Conservation (phyloP, 2,329 filamentous ascomycete genomes). For the Ilyonectria mors-panacis region DNA sequence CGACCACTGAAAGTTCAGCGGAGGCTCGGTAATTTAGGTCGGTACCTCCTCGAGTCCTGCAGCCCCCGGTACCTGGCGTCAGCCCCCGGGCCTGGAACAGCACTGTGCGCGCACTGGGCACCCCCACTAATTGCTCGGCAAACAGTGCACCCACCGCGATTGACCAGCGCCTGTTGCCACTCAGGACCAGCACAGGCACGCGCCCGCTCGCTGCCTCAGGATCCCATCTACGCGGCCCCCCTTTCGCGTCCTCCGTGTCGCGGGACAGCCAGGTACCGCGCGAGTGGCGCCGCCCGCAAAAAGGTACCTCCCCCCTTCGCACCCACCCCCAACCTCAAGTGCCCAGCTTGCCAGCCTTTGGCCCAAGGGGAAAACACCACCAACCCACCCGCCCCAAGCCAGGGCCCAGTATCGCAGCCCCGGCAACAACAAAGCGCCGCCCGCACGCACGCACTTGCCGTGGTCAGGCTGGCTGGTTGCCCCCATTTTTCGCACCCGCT, state of each 20-base stretch:
- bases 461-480: conserved; percentile 1
- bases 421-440: conserved; percentile 40
- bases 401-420: conserved; percentile 41
- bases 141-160: conserved; percentile 38
- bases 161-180: conserved; percentile 35
- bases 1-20: conserved; percentile 42
- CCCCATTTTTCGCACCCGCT: not conserved
- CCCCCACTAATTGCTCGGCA: conserved; percentile 44
- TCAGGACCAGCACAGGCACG: conserved; percentile 32
- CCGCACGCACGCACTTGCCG: not conserved
- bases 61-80: conserved; percentile 6
- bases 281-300: conserved; percentile 27
- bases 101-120: conserved; percentile 32
- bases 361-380: conserved; percentile 34
- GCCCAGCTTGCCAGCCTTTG: not conserved
- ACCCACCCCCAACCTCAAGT: conserved; percentile 12
- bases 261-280: conserved; percentile 35
- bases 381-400: conserved; percentile 32
- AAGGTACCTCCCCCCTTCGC: conserved; percentile 37
- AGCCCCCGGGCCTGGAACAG: conserved; percentile 13
- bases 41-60: conserved; percentile 24
- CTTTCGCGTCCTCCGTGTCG: not conserved
- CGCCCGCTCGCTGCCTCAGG: conserved; percentile 49
- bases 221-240: conserved; percentile 37
- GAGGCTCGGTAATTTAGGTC: conserved; percentile 47